phyloP scores from a whole-genome alignment of 352 stramenopile genomes.

The Globisporangium nodosum region DNA sequence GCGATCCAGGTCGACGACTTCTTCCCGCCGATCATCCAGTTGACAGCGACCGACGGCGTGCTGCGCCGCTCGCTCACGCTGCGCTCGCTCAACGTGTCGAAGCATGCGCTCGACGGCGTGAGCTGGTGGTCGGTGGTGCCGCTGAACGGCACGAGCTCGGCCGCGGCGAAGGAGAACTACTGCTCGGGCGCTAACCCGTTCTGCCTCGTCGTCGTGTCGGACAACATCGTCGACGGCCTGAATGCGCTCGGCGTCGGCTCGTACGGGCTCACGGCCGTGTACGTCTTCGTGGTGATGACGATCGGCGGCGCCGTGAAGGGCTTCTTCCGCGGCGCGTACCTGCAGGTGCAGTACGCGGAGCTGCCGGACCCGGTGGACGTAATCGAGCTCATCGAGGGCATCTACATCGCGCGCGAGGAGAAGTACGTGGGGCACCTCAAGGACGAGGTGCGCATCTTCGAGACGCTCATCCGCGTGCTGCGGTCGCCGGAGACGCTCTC shows the following conservation, averaged over 20 bases:
- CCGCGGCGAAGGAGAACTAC: slow-evolving; percentile 25
- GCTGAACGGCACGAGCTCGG: slow-evolving; percentile 14
- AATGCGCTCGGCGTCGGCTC: slow-evolving; percentile 74
- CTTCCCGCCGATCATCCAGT: slow-evolving; percentile 61
- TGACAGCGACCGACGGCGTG: slow-evolving; percentile 62
- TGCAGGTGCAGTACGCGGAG: slow-evolving; percentile 79
- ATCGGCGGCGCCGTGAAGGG: slow-evolving; percentile 80
- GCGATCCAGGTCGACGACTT: slow-evolving; percentile 48
- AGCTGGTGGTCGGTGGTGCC: slow-evolving; percentile 72
- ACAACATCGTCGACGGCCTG: slow-evolving; percentile 83
- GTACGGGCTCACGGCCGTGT: slow-evolving; percentile 82
- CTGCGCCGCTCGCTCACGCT: slow-evolving; percentile 45
- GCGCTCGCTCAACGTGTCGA: slow-evolving; percentile 49
- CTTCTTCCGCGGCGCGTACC: slow-evolving; percentile 77
- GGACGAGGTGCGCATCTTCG: slow-evolving; percentile 85
- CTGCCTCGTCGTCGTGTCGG: slow-evolving; percentile 78
- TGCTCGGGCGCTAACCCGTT: slow-evolving; percentile 50
- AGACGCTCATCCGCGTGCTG: slow-evolving; percentile 81
- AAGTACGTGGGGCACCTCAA: slow-evolving; percentile 85
- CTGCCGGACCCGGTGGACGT: slow-evolving; percentile 79
- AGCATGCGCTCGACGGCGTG: slow-evolving; percentile 41
- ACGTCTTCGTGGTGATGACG: slow-evolving; percentile 86
- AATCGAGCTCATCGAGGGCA: slow-evolving; percentile 82
- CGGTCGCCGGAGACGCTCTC: slow-evolving; percentile 78
- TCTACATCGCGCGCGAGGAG: slow-evolving; percentile 82